phyloP scores from a whole-genome alignment of 768 basidiomycete species.

The Mycena rebaudengoi region DNA sequence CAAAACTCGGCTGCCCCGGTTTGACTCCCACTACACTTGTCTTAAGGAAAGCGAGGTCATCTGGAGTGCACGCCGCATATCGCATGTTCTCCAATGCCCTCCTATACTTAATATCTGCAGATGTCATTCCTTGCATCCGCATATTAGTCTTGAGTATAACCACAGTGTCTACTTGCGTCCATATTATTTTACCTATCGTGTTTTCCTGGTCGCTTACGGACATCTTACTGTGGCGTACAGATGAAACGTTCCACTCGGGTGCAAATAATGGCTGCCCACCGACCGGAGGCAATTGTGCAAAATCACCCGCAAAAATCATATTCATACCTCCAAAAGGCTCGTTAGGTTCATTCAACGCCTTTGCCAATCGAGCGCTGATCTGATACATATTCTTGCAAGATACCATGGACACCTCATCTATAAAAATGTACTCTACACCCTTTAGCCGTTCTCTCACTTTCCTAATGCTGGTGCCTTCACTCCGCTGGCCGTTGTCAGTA shows the following conservation, averaged over 20 bases:
- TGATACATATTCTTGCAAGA: slow-evolving; percentile 33
- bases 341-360: not conserved
- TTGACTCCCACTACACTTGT: slow-evolving; percentile 29
- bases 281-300: slow-evolving; percentile 43
- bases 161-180: slow-evolving; percentile 44
- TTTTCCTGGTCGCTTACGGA: slow-evolving; percentile 27
- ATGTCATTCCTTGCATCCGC: slow-evolving; percentile 35
- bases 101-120: slow-evolving; percentile 35
- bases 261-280: slow-evolving; percentile 4
- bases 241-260: slow-evolving; percentile 4
- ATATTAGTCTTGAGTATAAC: slow-evolving; percentile 46
- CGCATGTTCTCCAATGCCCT: slow-evolving; percentile 46
- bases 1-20: slow-evolving; percentile 16
- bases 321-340: slow-evolving; percentile 37
- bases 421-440: slow-evolving; percentile 39
- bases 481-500: slow-evolving; percentile 2
- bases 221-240: slow-evolving; percentile 15
- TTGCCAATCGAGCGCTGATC: slow-evolving; percentile 30
- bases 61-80: slow-evolving; percentile 47
- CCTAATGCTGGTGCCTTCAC: not conserved
- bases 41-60: slow-evolving; percentile 46
- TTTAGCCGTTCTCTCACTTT: slow-evolving; percentile 18
- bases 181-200: slow-evolving; percentile 39
- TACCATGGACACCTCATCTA: slow-evolving; percentile 47
- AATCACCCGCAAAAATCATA: slow-evolving; percentile 46